Conservation (phyloP, 306 rosid species). For the Lithocarpus polystachyus region DNA sequence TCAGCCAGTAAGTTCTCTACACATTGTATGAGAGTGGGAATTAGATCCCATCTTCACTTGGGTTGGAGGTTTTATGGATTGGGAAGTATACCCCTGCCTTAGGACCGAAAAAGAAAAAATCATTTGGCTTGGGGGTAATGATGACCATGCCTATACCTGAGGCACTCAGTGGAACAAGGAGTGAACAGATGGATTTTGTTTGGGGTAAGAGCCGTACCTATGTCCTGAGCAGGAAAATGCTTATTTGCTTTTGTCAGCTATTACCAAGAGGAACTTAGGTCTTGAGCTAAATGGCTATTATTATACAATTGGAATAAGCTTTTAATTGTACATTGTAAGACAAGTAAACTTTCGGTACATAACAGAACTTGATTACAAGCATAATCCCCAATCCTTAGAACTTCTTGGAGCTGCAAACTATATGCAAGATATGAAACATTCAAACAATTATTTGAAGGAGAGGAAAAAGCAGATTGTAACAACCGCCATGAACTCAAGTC, state of each 20-base stretch:
- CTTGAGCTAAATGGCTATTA: background rate
- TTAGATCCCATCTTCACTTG: background rate
- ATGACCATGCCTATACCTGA: too few relatives aligned
- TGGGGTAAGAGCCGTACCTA: too few relatives aligned
- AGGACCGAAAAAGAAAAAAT: too few relatives aligned
- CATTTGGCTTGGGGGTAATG: too few relatives aligned
- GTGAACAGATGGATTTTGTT: too few relatives aligned
- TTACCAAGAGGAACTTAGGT: too few relatives aligned
- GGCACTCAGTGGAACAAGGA: too few relatives aligned
- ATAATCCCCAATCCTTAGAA: background rate
- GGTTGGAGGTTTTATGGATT: background rate
- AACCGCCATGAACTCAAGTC: too few relatives aligned
- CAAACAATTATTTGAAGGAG: too few relatives aligned
- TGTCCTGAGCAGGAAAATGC: too few relatives aligned
- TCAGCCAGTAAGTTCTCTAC: background rate
- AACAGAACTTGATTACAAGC: background rate
- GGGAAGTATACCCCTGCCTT: background rate
- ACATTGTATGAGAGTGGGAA: background rate
- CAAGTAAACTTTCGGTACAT: background rate
- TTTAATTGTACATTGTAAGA: background rate
- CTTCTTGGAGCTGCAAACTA: background rate
- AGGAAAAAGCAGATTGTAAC: too few relatives aligned
- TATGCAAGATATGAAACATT: background rate
- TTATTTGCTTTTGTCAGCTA: too few relatives aligned
- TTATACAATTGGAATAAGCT: background rate